Evolutionary conservation across 306 rosid species (phyloP), one percentile per base, ranked within the genome.

Genomic region (Medicago ruthenica): DNA sequence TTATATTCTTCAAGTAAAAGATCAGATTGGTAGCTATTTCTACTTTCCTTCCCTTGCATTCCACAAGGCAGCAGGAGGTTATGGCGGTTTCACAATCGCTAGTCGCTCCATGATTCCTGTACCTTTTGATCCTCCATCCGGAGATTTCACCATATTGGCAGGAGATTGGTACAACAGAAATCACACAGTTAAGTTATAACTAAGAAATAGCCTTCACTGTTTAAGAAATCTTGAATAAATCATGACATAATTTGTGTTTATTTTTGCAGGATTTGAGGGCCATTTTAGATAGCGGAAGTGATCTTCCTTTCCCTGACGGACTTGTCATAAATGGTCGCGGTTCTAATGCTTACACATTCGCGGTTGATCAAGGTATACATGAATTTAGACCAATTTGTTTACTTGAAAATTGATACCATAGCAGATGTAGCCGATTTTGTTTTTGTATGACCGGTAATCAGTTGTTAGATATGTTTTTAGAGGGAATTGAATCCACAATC

Each of bases 41-140:
- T 93, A 93, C 85, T 93, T 84, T 73, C 97, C 98, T 70, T 89
- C 98, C 69, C 89, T 89, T 77, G 87, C 85, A 42, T 77, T 93
- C 57, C 98, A 93, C 89, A 93, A 91, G 77, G 97, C 97, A 36
- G 98, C 97, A 0, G 98, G 97, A 21, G 98, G 91, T 31, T 93
- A 73, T 12, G 98, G 98, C 8, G 90, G 89, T 58, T 70, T 93
- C 80, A 82, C 72, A 80, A 89, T 93, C 3, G 82, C 71, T 0
- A 91, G 97, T 77, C 98, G 98, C 63, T 76, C 98, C 0, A 61
- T 80, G 2, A 91, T 93, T 70, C 97, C 97, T 0, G 90, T 93
- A 0, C 98, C 98, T 62, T 93, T 93, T 71, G 77, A 87, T 80
- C 79, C 96, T 70, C 98, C 98, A 2, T 85, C 89, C 0, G 96